These are phyloP conservation scores for Paramecium pentaurelia DNA, from an alignment of 73 alveolate species.

Conservation along the genomic window DNA sequence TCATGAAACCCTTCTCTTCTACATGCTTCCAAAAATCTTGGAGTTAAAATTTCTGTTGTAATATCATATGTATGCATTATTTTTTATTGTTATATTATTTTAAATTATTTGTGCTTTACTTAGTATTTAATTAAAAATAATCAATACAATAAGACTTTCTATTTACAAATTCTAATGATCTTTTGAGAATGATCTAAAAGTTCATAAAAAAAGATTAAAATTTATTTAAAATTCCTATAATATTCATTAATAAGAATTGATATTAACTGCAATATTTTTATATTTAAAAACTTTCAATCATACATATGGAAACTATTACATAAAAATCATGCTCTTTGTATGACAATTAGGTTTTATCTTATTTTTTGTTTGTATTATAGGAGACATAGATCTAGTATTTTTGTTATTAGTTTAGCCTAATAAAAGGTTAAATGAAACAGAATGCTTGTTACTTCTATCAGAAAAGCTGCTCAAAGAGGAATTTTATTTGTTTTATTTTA, in stretches of 20 bases:
- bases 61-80: not conserved
- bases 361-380: not conserved
- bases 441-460: not conserved
- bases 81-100: not conserved
- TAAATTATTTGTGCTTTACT: not conserved
- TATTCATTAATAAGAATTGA: not conserved
- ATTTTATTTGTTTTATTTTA: not conserved
- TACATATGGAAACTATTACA: not conserved
- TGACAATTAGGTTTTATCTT: not conserved
- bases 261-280: not conserved
- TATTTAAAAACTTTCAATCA: not conserved
- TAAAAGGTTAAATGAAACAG: not conserved
- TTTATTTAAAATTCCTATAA: not conserved
- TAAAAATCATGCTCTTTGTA: not conserved
- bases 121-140: not conserved
- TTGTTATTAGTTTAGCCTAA: not conserved
- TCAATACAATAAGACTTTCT: not conserved
- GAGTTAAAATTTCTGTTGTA: constrained; percentile 4
- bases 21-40: constrained; percentile 44
- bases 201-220: too few species aligned
- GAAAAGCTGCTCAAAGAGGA: not conserved
- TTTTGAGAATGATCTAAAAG: not conserved
- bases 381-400: not conserved
- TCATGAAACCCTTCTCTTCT: constrained; percentile 40
- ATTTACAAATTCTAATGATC: not conserved